Conservation (phyloP, 257 asterid species). For the Scutellaria minor region DNA sequence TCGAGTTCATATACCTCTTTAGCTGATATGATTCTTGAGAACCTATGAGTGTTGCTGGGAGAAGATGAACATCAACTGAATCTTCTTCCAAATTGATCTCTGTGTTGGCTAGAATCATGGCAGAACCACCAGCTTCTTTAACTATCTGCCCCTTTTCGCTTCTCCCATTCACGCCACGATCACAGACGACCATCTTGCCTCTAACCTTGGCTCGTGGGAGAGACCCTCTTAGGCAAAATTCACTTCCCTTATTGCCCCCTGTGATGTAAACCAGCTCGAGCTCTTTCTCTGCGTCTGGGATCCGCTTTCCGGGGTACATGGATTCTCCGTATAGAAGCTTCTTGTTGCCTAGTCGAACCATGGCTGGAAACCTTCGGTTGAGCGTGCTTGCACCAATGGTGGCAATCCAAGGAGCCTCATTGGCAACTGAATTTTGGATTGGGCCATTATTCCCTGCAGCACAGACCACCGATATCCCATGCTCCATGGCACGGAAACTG, state of each 20-base stretch:
- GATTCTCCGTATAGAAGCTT: conserved; percentile 77
- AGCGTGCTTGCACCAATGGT: conserved; percentile 92
- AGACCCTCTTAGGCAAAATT: conserved; percentile 74
- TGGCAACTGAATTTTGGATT: conserved; percentile 70
- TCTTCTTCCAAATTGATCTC: conserved; percentile 80
- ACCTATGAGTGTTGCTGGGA: conserved; percentile 82
- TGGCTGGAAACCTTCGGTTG: conserved; percentile 75
- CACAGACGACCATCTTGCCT: conserved; percentile 87
- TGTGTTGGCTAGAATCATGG: conserved; percentile 78
- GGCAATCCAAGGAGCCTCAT: conserved; percentile 91
- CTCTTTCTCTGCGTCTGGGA: conserved; percentile 50
- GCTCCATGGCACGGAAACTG: conserved; percentile 88
- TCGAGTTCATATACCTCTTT: conserved; percentile 62
- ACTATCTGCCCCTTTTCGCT: conserved; percentile 90
- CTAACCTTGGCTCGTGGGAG: conserved; percentile 56
- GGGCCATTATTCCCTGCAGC: conserved; percentile 98
- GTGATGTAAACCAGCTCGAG: conserved; percentile 67
- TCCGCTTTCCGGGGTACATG: conserved; percentile 66
- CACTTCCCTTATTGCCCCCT: conserved; percentile 65
- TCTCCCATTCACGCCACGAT: conserved; percentile 84
- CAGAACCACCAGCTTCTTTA: conserved; percentile 82
- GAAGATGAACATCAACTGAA: conserved; percentile 79
- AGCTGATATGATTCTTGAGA: conserved; percentile 60
- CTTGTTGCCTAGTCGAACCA: conserved; percentile 68
- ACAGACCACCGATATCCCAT: conserved; percentile 77